phyloP scores from a whole-genome alignment of 257 asterid genomes.

The Mitragyna speciosa region DNA sequence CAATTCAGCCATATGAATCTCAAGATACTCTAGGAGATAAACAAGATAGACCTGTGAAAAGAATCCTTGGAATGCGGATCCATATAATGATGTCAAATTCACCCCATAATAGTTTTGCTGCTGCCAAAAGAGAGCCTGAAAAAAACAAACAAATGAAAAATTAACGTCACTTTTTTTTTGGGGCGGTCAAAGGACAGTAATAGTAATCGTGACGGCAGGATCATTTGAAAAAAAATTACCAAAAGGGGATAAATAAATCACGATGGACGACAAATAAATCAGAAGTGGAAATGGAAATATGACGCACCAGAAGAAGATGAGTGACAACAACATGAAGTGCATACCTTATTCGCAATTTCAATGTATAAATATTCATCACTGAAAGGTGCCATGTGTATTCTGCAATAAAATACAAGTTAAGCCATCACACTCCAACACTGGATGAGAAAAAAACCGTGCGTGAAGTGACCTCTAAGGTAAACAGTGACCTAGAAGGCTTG shows the following conservation, averaged over 20 bases:
- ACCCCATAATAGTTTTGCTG: constrained; percentile 95
- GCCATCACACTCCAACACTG: constrained; percentile 1
- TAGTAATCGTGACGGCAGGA: background rate
- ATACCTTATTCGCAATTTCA: constrained; percentile 95
- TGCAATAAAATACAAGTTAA: constrained; percentile 41
- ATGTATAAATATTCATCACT: constrained; percentile 81
- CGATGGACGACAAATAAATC: too few relatives aligned
- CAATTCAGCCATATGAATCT: background rate
- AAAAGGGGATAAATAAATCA: too few relatives aligned
- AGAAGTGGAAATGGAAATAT: background rate
- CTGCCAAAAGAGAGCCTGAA: constrained; percentile 98
- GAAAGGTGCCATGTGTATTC: constrained; percentile 99
- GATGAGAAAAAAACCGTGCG: background rate
- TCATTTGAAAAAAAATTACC: background rate
- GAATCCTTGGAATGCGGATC: constrained; percentile 95
- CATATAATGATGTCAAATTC: constrained; percentile 81
- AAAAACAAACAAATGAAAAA: constrained; percentile 29
- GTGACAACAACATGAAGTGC: constrained; percentile 8
- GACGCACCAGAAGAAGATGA: background rate
- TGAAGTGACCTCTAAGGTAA: background rate
- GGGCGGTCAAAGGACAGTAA: background rate
- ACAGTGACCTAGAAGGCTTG: background rate
- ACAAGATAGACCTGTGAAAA: constrained; percentile 78
- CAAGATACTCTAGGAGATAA: background rate
- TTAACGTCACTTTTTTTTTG: background rate